phyloP scores from a whole-genome alignment of 176 grass and related monocot genomes.

The Bonia amplexicaulis region DNA sequence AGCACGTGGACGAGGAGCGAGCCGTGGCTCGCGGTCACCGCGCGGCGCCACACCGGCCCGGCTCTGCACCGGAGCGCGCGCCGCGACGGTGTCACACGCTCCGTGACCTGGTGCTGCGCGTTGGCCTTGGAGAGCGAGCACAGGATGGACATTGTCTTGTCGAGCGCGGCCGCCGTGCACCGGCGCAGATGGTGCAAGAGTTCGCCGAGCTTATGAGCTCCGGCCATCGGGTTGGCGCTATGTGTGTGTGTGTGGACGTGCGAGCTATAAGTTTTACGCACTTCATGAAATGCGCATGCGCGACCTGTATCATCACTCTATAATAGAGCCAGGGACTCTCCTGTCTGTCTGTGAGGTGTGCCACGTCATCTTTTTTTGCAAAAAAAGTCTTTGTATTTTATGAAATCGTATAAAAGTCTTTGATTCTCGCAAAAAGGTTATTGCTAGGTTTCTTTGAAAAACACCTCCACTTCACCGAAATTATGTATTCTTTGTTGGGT shows the following conservation, averaged over 20 bases:
- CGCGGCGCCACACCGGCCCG: background rate
- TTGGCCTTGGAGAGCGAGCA: background rate
- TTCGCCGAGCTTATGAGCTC: background rate
- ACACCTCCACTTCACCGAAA: too few species aligned
- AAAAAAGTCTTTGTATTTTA: too few species aligned
- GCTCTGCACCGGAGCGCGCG: conserved; percentile 21
- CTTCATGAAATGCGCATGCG: background rate
- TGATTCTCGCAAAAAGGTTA: too few species aligned
- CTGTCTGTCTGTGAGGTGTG: too few species aligned
- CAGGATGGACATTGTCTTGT: background rate
- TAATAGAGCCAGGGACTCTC: too few species aligned
- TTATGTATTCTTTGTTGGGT: too few species aligned
- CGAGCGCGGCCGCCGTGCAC: background rate
- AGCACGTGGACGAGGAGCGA: conserved; percentile 14
- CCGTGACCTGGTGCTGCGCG: conserved; percentile 25
- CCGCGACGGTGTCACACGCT: conserved; percentile 25
- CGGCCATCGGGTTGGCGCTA: background rate
- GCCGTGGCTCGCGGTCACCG: background rate
- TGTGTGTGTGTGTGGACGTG: background rate
- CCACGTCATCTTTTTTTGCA: too few species aligned
- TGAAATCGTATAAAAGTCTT: too few species aligned
- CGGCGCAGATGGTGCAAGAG: background rate
- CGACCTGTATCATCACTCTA: too few species aligned
- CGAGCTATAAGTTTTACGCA: background rate
- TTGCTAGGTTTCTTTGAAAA: too few species aligned